Base-by-base conservation (phyloP, 257 asterid species). In the Cordia subcordata region DNA sequence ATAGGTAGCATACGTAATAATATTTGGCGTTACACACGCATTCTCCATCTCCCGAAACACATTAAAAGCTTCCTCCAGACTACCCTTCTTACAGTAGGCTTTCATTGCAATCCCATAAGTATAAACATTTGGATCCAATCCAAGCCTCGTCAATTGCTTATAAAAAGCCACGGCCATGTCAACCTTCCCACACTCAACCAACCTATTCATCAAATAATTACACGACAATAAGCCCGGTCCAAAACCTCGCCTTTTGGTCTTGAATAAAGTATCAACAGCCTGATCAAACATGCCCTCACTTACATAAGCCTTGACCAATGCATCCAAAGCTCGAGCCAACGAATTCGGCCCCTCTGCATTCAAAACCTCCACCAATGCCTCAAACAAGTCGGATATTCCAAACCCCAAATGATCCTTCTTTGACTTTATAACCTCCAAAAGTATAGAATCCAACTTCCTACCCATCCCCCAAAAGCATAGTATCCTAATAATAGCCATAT, bases 51-150 rank as follows among this genome's bases (percentile, higher is more conserved):
- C 87, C 58, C 8, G 49, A 53, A 85, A 72, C 60, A 87, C 78
- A 39, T 61, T 42, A 5, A 16, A 49, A 57, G 88, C 96, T 74
- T 85, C 88, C 64, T 61, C 81, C 61, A 84, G 60, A 56, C 52
- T 21, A 20, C 89, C 86, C 19, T 72, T 62, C 61, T 71, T 76
- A 72, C 88, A 77, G 56, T 70, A 75, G 1, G 86, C 98, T 76
- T 87, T 88, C 55, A 91, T 67, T 70, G 76, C 63, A 72, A 88
- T 85, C 40, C 79, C 90, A 21, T 87, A 91, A 35, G 95, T 91
- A 76, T 83, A 88, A 19, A 79, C 77, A 73, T 91, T 82, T 0
- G 95, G 94, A 49, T 49, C 74, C 59, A 81, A 65, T 21, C 81
- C 94, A 58, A 80, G 72, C 64, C 61, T 55, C 73, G 62, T 70